These are phyloP conservation scores for Annulohypoxylon maeteangense DNA, from an alignment of 495 filamentous ascomycete species.

Conservation along the genomic window DNA sequence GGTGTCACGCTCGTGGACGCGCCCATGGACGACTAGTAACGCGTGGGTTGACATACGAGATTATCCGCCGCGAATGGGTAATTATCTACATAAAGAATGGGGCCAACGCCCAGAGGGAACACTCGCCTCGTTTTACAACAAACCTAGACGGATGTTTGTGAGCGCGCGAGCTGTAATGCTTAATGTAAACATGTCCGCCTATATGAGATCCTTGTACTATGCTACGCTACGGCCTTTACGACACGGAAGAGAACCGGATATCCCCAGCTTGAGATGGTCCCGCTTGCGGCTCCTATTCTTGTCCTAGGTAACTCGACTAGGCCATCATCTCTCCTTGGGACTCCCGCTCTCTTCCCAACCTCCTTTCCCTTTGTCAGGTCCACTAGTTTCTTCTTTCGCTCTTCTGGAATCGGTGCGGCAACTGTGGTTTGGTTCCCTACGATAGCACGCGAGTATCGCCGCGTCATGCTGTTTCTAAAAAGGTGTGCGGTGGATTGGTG, in stretches of 20 bases:
- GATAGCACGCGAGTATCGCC: background rate
- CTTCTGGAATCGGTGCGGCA: background rate
- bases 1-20: slow-evolving; percentile 84
- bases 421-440: slow-evolving; percentile 10
- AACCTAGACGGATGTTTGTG: background rate
- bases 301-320: background rate
- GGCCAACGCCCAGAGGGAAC: background rate
- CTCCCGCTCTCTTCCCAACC: slow-evolving; percentile 16
- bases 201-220: slow-evolving; percentile 6
- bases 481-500: slow-evolving; percentile 1
- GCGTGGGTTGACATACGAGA: slow-evolving; percentile 19
- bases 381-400: background rate
- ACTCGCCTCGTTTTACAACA: background rate
- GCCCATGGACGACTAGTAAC: slow-evolving; percentile 81
- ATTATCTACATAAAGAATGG: background rate
- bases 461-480: background rate
- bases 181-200: slow-evolving; percentile 10
- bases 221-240: slow-evolving; percentile 9
- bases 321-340: background rate
- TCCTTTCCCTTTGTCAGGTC: background rate
- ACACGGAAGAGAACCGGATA: slow-evolving; percentile 1
- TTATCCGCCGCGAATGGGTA: background rate
- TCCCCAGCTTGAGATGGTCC: background rate
- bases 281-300: background rate
- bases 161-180: background rate